Evolutionary conservation across 257 asterid species (phyloP).

Genomic region (Solanum phureja): DNA sequence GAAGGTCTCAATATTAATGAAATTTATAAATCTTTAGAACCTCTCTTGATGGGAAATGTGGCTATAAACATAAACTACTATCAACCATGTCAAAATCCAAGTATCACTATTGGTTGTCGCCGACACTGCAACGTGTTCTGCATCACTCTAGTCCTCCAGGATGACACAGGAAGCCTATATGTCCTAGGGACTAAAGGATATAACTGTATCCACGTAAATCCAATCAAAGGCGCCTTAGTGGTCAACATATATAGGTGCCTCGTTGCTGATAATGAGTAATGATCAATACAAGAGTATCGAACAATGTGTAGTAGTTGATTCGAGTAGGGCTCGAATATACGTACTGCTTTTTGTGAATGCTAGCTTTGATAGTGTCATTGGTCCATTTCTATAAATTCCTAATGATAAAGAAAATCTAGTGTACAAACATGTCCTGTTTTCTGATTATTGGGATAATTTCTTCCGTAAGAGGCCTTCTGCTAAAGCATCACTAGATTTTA

Average conservation of each 20-base stretch:
- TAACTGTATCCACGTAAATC: slow-evolving; percentile 35
- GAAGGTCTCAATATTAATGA: too few relatives aligned
- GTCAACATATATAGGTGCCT: slow-evolving; percentile 28
- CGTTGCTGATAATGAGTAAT: slow-evolving; percentile 39
- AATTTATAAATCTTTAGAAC: too few relatives aligned
- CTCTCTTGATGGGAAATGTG: too few relatives aligned
- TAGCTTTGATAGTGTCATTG: too few relatives aligned
- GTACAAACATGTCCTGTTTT: too few relatives aligned
- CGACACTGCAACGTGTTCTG: slow-evolving; percentile 34
- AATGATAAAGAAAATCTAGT: too few relatives aligned
- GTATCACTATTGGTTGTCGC: slow-evolving; percentile 32
- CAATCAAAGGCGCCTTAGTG: slow-evolving; percentile 33
- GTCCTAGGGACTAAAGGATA: slow-evolving; percentile 17
- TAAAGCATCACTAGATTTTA: too few relatives aligned
- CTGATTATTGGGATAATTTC: too few relatives aligned
- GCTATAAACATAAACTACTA: too few relatives aligned
- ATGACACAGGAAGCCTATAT: slow-evolving; percentile 45
- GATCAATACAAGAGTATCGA: slow-evolving; percentile 37
- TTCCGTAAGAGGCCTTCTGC: too few relatives aligned
- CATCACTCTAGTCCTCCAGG: slow-evolving; percentile 41
- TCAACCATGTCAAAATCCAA: too few relatives aligned
- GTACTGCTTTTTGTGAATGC: background rate
- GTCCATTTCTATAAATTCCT: too few relatives aligned
- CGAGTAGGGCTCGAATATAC: slow-evolving; percentile 25
- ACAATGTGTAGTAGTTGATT: slow-evolving; percentile 29